Base-by-base conservation (phyloP, 345 rosid species). In the Rhodamnia argentea region DNA sequence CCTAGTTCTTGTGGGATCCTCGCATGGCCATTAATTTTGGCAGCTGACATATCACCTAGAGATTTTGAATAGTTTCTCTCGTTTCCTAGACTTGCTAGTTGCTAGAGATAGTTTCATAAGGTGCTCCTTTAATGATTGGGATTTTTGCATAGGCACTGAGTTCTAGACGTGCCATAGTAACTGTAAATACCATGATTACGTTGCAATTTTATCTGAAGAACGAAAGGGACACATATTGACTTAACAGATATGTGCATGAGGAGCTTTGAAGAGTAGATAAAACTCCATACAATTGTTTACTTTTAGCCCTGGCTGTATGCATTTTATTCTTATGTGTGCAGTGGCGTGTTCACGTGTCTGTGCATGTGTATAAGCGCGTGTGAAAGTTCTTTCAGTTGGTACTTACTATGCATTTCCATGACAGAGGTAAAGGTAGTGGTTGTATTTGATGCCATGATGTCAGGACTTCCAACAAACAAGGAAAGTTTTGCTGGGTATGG, bases 381-480 rank as follows among this genome's bases (percentile, higher is more conserved):
- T 70, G 54, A 40, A n/a, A 23, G 10, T 78, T 82, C 62, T 53
- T 16, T 44, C 37, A 29, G 8, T 51, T 51, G 32, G 37, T 57
- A 83, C 64, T 56, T 54, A 32, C 82, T 88, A 18, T 85, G 26
- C 84, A 70, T 82, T 74, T 86, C 56, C 74, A 85, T 84, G 83
- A 27, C 95, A 97, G 99, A 93, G 93, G 96, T 95, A 86, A 97
- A 97, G 90, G 98, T 95, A 86, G 99, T 95, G 42, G 97, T 92
- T 88, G 98, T 97, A 78, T 97, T 95, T 93, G 99, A 97, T 89
- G 99, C 99, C 54, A 90, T 93, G 93, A 90, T 94, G 97, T 97
- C 99, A 85, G 98, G 98, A 86, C 97, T 97, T 52, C 95, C 96
- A 64, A 92, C 97, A 40, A 95, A 93, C 93, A 95, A 94, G 92